These are phyloP conservation scores for Phialemonium atrogriseum DNA, from an alignment of 2,329 filamentous ascomycete genomes.

Conservation along the genomic window DNA sequence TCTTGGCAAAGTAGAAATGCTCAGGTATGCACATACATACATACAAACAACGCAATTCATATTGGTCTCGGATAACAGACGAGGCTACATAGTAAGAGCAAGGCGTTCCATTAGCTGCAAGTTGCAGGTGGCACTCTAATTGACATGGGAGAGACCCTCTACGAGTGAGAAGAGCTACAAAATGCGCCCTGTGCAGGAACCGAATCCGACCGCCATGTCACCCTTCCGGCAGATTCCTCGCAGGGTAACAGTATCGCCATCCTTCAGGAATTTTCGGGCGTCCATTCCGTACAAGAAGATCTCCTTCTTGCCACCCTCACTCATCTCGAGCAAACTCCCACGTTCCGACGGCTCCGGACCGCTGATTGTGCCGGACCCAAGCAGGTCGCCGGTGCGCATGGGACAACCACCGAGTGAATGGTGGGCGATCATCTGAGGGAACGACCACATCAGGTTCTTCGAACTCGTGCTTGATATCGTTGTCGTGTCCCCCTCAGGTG, in stretches of 20 bases:
- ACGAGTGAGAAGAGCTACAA: too few species aligned
- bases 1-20: too few species aligned
- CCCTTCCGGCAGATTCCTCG: conserved; percentile 25
- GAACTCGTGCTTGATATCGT: conserved; percentile 54
- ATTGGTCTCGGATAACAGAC: too few species aligned
- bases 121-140: too few species aligned
- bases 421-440: conserved; percentile 75
- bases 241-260: conserved; percentile 35
- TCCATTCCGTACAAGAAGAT: conserved; percentile 30
- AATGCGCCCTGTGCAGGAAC: conserved; percentile 24
- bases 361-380: conserved; percentile 71
- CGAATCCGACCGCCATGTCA: conserved; percentile 32
- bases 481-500: conserved; percentile 39
- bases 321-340: conserved; percentile 38
- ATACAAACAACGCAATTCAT: too few species aligned
- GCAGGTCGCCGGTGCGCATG: conserved; percentile 63
- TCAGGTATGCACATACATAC: too few species aligned
- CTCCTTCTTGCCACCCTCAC: conserved; percentile 33
- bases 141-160: too few species aligned
- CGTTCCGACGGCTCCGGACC: conserved; percentile 26
- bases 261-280: conserved; percentile 33
- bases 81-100: too few species aligned
- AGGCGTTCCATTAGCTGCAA: too few species aligned
- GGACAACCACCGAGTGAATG: conserved; percentile 70
- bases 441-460: conserved; percentile 69